Evolutionary conservation across 768 basidiomycete genomes (phyloP).

Genomic region (Glaciozyma antarctica): DNA sequence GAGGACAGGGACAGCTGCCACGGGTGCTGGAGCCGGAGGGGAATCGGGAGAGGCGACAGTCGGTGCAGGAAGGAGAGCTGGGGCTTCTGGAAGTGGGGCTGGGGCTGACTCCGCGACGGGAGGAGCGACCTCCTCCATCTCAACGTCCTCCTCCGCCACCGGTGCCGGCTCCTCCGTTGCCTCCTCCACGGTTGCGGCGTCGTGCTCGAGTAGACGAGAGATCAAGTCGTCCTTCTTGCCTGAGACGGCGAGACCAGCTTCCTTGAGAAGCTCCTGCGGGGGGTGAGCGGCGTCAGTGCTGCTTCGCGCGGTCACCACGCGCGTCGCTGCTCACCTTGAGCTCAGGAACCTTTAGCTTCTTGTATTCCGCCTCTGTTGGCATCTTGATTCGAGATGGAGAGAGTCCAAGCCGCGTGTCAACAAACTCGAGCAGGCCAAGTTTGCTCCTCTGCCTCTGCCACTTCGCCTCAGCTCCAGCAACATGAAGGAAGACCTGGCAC

Average conservation of each 20-base stretch:
- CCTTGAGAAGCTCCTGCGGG: constrained; percentile 20
- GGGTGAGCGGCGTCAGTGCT: background rate
- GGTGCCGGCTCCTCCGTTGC: background rate
- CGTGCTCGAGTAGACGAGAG: constrained; percentile 6
- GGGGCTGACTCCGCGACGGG: background rate
- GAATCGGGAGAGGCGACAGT: too few species aligned
- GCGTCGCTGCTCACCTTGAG: constrained; percentile 13
- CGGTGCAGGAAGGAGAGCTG: background rate
- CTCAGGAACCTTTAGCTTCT: constrained; percentile 16
- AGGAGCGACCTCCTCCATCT: background rate
- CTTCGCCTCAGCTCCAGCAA: background rate
- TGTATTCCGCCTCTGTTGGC: background rate
- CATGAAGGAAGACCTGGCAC: constrained; percentile 18
- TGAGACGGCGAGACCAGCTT: constrained; percentile 2
- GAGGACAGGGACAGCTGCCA: background rate
- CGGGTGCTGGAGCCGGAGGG: background rate
- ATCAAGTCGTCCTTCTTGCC: constrained; percentile 29
- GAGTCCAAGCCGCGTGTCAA: too few species aligned
- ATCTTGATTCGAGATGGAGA: background rate
- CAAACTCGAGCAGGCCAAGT: too few species aligned
- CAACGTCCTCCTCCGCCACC: constrained; percentile 10
- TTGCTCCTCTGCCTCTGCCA: too few species aligned
- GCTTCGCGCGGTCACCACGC: background rate
- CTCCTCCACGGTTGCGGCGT: background rate
- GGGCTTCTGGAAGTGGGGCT: background rate